Base-by-base conservation (phyloP, 495 filamentous ascomycete species). In the Lasiosphaeriaceae sp. region DNA sequence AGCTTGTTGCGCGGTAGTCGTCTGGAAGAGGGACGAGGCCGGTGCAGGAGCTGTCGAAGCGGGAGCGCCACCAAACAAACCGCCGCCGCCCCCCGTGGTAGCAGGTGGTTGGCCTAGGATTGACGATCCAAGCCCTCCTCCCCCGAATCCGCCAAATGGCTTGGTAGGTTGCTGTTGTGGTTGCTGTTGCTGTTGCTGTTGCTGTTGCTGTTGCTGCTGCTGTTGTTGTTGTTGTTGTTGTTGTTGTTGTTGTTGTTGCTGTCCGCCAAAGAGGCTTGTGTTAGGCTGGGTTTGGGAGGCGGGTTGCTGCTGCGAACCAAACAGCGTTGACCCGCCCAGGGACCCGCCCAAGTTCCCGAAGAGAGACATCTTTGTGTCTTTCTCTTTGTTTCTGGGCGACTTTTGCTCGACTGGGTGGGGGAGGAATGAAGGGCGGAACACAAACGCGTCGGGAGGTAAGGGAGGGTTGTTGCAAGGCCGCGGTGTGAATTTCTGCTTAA, bases 31-130 rank as follows among this genome's bases (percentile, higher is more conserved):
- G 4, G 39, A 43, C 7, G 39, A 17, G 5, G 4, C 7, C 39
- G 8, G n/a, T 11, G n/a, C 39, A 14, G 39, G n/a, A 11, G 39
- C 14, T 16, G n/a, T 43, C 1, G 39, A 2, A 16, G 12, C 39
- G 5, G 5, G n/a, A 12, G 14, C 14, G 39, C 39, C 34, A 14
- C 63, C 61, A 43, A 64, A 66, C 14, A 66, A 49, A 37, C 64
- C 54, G 20, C 55, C 53, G 44, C 14, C 14, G 39, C 39, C 34
- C 8, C 8, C 5, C 5, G n/a, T 14, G 26, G 3, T 31, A 3
- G 26, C 26, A 9, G 26, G 4, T 31, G 26, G 26, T 31, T 31
- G 26, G 26, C 26, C 26, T 3, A 31, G 26, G 9, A 31, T 31
- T 31, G 26, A 31, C 26, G 26, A 31, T 31, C 26, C 26, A 3